Evolutionary conservation across 129 eudicot species (phyloP).

Genomic region (carrot (Daucus carota)): DNA sequence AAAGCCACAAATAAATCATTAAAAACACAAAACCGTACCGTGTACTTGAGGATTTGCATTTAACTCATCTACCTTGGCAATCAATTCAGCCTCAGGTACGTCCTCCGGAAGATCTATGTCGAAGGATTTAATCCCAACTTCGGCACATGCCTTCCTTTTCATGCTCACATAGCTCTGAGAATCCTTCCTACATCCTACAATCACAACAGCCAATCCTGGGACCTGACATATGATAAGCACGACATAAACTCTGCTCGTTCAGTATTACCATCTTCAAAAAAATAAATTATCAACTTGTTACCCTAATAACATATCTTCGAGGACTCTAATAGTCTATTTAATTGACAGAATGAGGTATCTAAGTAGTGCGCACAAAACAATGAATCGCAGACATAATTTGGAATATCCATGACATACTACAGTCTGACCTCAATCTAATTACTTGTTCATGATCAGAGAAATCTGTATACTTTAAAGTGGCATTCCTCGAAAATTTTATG

Average conservation of each 20-base stretch:
- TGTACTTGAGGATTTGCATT: conserved; percentile 79
- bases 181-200: conserved; percentile 85
- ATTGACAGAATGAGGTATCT: neutral
- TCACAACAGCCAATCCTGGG: conserved; percentile 92
- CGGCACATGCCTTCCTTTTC: conserved; percentile 93
- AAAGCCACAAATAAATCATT: too few relatives aligned
- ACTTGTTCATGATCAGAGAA: too few relatives aligned
- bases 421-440: too few relatives aligned
- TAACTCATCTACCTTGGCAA: conserved; percentile 74
- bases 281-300: too few relatives aligned
- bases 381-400: too few relatives aligned
- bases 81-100: conserved; percentile 70
- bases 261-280: neutral
- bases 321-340: neutral
- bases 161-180: conserved; percentile 86
- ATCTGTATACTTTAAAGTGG: too few relatives aligned
- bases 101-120: conserved; percentile 78
- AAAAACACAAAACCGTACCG: conserved; percentile 28
- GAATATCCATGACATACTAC: too few relatives aligned
- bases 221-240: conserved; percentile 32
- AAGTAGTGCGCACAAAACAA: neutral
- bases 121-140: conserved; percentile 73
- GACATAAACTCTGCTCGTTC: too few relatives aligned
- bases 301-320: too few relatives aligned
- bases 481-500: too few relatives aligned